Evolutionary conservation across 2,329 filamentous ascomycete genomes (phyloP).

Genomic region (Colletotrichum theobromicola): DNA sequence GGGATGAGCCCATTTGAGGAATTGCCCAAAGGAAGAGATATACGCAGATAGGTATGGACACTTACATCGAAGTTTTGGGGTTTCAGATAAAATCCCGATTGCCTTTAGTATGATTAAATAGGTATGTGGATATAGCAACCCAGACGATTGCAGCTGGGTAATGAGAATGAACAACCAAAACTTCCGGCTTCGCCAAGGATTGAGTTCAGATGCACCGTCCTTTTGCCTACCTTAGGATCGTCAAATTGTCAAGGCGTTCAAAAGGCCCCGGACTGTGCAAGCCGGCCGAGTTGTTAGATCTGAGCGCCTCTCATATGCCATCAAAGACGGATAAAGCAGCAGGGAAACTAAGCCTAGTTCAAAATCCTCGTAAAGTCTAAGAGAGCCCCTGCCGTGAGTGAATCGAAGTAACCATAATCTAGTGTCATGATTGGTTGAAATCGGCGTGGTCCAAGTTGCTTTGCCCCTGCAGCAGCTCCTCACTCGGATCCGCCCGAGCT

Average conservation of each 20-base stretch:
- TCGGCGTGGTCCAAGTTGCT: not conserved
- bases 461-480: conserved; percentile 6
- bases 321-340: not conserved
- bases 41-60: not conserved
- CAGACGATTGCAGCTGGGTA: not conserved
- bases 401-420: not conserved
- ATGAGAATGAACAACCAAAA: not conserved
- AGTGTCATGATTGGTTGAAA: not conserved
- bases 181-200: not conserved
- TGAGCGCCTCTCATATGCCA: not conserved
- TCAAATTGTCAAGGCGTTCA: not conserved
- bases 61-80: not conserved
- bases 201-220: not conserved
- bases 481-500: not conserved
- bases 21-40: not conserved
- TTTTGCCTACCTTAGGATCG: not conserved
- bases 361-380: not conserved
- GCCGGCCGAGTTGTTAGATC: not conserved
- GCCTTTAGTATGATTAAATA: not conserved
- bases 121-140: not conserved
- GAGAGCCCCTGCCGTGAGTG: not conserved
- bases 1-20: conserved; percentile 72
- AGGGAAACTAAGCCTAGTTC: not conserved
- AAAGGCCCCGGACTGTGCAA: not conserved
- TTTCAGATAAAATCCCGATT: not conserved